Evolutionary conservation across 163 green algal genomes (phyloP).

Genomic region (Trebouxiophyceae sp.): DNA sequence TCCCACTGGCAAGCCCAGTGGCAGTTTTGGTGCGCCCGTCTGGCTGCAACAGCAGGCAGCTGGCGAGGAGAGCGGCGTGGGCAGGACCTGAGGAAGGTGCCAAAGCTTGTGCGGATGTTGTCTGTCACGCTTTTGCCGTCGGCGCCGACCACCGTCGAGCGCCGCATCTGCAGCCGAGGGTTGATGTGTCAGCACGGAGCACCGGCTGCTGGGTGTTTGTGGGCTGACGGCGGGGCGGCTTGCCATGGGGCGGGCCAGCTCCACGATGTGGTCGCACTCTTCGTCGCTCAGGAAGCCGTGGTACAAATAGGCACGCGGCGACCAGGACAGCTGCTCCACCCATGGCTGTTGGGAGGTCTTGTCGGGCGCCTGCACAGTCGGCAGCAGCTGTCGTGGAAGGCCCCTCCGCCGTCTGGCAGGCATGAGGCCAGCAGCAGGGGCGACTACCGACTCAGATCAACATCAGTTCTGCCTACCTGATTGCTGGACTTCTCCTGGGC

Average conservation of each 20-base stretch:
- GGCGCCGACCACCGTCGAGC: constrained; percentile 40
- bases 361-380: too few relatives aligned
- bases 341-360: too few relatives aligned
- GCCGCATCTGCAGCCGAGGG: constrained; percentile 26
- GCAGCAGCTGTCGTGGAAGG: too few relatives aligned
- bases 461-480: too few relatives aligned
- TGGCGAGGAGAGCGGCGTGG: too few relatives aligned
- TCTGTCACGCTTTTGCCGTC: constrained; percentile 30
- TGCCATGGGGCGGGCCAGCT: constrained; percentile 32
- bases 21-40: too few relatives aligned
- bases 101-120: constrained; percentile 47
- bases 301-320: constrained; percentile 36
- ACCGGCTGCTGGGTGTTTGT: background rate
- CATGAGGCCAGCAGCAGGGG: too few relatives aligned
- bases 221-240: background rate
- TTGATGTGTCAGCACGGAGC: background rate
- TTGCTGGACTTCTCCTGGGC: too few relatives aligned
- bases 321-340: constrained; percentile 41
- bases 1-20: too few relatives aligned
- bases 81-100: constrained; percentile 45
- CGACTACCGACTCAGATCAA: too few relatives aligned
- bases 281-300: constrained; percentile 46
- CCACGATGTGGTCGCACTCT: constrained; percentile 44
- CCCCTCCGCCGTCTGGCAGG: too few relatives aligned
- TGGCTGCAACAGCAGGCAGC: too few relatives aligned